Percentiles rank a stretch among this genome's conserved stretches.
phyloP scores from a whole-genome alignment of 2,329 filamentous ascomycete species.

The Drechslerella dactyloides region DNA sequence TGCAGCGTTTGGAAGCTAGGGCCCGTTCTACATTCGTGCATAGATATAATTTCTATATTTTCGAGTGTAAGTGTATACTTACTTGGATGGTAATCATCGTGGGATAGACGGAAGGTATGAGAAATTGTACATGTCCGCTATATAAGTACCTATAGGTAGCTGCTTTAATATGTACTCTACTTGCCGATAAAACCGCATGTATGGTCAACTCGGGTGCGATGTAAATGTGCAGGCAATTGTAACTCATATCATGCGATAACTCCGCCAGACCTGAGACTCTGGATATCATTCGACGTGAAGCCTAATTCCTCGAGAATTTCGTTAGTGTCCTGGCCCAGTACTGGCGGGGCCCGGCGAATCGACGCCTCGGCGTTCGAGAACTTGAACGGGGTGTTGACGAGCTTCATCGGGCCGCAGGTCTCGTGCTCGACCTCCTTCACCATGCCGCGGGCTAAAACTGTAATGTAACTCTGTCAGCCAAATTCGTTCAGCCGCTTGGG shows the following conservation, averaged over 20 bases:
- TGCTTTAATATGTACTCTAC: too few species aligned
- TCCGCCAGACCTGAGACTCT: conserved; percentile 69
- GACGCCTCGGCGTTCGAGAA: conserved; percentile 81
- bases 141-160: too few species aligned
- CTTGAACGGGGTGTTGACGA: conserved; percentile 94
- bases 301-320: conserved; percentile 70
- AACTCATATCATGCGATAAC: conserved; percentile 65
- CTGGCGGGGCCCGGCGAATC: conserved; percentile 79
- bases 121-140: too few species aligned
- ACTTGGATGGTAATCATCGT: too few species aligned
- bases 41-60: too few species aligned
- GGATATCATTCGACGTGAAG: conserved; percentile 62
- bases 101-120: too few species aligned
- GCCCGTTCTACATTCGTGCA: too few species aligned
- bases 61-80: too few species aligned
- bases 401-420: conserved; percentile 80
- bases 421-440: conserved; percentile 84
- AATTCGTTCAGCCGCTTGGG: background rate
- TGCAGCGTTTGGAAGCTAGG: too few species aligned
- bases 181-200: too few species aligned
- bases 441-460: conserved; percentile 77
- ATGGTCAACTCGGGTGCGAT: too few species aligned
- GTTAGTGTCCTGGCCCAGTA: conserved; percentile 83
- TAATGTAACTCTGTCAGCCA: conserved; percentile 11
- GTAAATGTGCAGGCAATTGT: background rate